Conservation (phyloP, 2,329 filamentous ascomycete species). For the Colletotrichum graminicola region DNA sequence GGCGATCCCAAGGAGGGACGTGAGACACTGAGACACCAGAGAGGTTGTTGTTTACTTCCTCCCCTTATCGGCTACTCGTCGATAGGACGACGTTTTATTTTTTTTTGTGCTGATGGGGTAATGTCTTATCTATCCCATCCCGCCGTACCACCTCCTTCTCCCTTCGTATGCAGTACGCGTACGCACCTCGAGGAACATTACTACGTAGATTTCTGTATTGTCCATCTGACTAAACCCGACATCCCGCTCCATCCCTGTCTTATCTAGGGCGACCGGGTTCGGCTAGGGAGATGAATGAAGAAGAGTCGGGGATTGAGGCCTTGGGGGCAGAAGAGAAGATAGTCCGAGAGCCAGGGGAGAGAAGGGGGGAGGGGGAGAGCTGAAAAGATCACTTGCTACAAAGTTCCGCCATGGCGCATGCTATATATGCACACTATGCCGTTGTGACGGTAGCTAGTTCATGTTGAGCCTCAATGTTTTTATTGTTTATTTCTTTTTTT, state of each 20-base stretch:
- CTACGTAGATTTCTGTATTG: conserved; percentile 1
- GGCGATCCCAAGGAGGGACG: background rate
- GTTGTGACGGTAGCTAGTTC: background rate
- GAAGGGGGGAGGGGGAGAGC: too few relatives aligned
- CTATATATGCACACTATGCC: background rate
- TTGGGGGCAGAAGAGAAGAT: background rate
- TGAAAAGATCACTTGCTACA: background rate
- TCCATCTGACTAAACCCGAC: background rate
- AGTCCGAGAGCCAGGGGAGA: background rate
- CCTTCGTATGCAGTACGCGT: background rate
- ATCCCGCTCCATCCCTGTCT: conserved; percentile 5
- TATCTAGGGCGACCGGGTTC: background rate
- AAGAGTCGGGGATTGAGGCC: background rate
- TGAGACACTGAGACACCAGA: background rate
- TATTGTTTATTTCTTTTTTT: too few relatives aligned
- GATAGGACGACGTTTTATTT: background rate
- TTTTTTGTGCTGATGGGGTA: background rate
- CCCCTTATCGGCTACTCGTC: background rate
- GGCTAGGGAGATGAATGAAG: background rate
- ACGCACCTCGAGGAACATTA: conserved; percentile 1
- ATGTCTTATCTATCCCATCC: background rate
- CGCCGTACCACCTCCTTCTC: background rate
- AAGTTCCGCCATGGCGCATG: background rate
- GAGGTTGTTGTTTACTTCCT: background rate
- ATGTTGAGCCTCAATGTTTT: conserved; percentile 1